These are phyloP conservation scores for Micromonas commoda DNA, from an alignment of 139 green algal genomes.

Conservation along the genomic window DNA sequence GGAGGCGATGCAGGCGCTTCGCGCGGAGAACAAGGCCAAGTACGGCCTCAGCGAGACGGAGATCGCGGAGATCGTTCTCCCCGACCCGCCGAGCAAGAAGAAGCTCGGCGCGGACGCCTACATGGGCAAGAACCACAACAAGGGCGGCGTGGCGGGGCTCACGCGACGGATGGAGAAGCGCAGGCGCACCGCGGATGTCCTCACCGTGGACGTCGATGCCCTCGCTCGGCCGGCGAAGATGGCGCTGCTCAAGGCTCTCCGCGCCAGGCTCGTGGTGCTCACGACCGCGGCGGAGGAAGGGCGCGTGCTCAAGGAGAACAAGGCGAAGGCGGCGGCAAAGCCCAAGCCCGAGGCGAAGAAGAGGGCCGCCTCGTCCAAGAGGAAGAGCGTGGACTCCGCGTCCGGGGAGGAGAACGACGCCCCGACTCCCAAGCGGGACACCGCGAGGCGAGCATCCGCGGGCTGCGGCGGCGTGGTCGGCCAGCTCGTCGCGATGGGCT, in stretches of 20 bases:
- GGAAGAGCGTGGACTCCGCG: too few species aligned
- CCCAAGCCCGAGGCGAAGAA: too few species aligned
- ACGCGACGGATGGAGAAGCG: too few species aligned
- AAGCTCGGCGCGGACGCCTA: slow-evolving; percentile 40
- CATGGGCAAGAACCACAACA: slow-evolving; percentile 22
- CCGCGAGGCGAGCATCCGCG: too few species aligned
- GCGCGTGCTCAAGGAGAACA: too few species aligned
- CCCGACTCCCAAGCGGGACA: too few species aligned
- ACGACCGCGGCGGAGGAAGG: background rate
- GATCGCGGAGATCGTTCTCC: slow-evolving; percentile 43
- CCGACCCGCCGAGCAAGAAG: slow-evolving; percentile 12
- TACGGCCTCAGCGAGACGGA: slow-evolving; percentile 56
- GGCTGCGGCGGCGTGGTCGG: too few species aligned
- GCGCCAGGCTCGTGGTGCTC: slow-evolving; percentile 18
- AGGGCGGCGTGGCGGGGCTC: too few species aligned
- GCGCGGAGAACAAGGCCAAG: slow-evolving; percentile 48
- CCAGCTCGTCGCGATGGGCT: slow-evolving; percentile 61
- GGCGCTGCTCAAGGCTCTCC: too few species aligned
- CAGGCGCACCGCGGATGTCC: background rate
- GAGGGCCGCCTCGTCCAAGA: too few species aligned
- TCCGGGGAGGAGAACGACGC: too few species aligned
- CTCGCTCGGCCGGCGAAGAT: background rate
- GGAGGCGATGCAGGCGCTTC: slow-evolving; percentile 41
- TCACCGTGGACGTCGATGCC: background rate
- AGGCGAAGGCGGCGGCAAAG: too few species aligned